Evolutionary conservation across 768 basidiomycete genomes (phyloP).

Genomic region (Suillus brevipes): DNA sequence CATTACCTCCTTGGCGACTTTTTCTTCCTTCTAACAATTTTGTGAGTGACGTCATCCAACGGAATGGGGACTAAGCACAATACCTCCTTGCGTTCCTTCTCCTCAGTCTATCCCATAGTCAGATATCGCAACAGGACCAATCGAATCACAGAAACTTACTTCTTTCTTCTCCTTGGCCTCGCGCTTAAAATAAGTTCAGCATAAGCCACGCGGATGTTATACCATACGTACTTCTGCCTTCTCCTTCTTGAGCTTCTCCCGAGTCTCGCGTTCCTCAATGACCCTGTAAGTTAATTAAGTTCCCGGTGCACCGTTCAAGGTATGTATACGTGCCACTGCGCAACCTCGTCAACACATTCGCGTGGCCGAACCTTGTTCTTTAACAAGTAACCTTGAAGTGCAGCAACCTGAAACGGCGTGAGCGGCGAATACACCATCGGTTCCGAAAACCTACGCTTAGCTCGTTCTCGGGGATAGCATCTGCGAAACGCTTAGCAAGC

Average conservation of each 20-base stretch:
- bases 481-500: slow-evolving; percentile 81
- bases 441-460: slow-evolving; percentile 61
- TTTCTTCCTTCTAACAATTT: slow-evolving; percentile 45
- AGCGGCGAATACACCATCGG: background rate
- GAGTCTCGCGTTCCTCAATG: slow-evolving; percentile 76
- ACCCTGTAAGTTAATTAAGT: slow-evolving; percentile 39
- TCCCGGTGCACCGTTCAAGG: slow-evolving; percentile 13
- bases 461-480: slow-evolving; percentile 83
- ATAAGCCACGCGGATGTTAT: background rate
- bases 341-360: slow-evolving; percentile 80
- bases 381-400: slow-evolving; percentile 81
- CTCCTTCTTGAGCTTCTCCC: slow-evolving; percentile 84
- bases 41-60: slow-evolving; percentile 14
- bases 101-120: slow-evolving; percentile 48
- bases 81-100: slow-evolving; percentile 64
- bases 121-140: slow-evolving; percentile 6
- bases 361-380: slow-evolving; percentile 90
- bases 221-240: slow-evolving; percentile 49
- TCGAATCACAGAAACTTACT: slow-evolving; percentile 28
- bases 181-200: slow-evolving; percentile 44
- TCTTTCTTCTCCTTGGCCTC: slow-evolving; percentile 83
- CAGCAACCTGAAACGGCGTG: slow-evolving; percentile 58
- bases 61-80: slow-evolving; percentile 3
- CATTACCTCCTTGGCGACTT: slow-evolving; percentile 57
- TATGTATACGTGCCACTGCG: slow-evolving; percentile 54